Conservation (phyloP, 495 filamentous ascomycete genomes). For the Trypethelium eluteriae region DNA sequence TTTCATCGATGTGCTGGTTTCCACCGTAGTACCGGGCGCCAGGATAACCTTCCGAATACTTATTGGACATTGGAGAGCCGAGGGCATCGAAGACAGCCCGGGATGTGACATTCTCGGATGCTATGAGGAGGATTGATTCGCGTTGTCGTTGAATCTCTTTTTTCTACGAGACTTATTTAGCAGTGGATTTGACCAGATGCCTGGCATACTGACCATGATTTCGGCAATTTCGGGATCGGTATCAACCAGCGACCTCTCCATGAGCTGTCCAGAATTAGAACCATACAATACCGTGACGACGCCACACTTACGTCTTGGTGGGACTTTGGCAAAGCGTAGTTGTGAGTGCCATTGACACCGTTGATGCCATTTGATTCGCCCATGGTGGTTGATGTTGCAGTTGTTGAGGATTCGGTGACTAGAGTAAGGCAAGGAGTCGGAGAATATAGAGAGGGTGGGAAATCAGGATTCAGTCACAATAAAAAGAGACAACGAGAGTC, state of each 20-base stretch:
- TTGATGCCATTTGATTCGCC: slow-evolving; percentile 20
- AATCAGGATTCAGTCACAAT: too few relatives aligned
- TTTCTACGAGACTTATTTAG: slow-evolving; percentile 48
- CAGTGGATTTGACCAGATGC: slow-evolving; percentile 5
- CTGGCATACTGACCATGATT: slow-evolving; percentile 63
- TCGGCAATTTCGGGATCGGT: slow-evolving; percentile 84
- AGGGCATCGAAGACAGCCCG: slow-evolving; percentile 84
- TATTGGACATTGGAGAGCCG: slow-evolving; percentile 90
- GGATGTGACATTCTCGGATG: slow-evolving; percentile 85
- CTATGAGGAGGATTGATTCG: slow-evolving; percentile 97
- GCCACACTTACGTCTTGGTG: slow-evolving; percentile 71
- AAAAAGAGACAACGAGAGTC: too few relatives aligned
- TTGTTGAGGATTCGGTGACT: background rate
- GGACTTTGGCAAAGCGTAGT: slow-evolving; percentile 80
- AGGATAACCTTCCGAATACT: slow-evolving; percentile 98
- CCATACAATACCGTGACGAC: slow-evolving; percentile 8
- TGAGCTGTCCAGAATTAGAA: slow-evolving; percentile 55
- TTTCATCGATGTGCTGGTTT: slow-evolving; percentile 95
- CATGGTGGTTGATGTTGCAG: background rate
- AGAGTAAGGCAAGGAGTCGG: background rate
- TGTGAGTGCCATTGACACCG: slow-evolving; percentile 17
- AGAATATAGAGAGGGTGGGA: background rate
- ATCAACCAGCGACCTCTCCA: slow-evolving; percentile 78
- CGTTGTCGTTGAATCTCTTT: slow-evolving; percentile 94
- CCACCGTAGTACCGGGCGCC: slow-evolving; percentile 98